phyloP scores from a whole-genome alignment of 2,329 filamentous ascomycete species.

The Diaporthe sp. region DNA sequence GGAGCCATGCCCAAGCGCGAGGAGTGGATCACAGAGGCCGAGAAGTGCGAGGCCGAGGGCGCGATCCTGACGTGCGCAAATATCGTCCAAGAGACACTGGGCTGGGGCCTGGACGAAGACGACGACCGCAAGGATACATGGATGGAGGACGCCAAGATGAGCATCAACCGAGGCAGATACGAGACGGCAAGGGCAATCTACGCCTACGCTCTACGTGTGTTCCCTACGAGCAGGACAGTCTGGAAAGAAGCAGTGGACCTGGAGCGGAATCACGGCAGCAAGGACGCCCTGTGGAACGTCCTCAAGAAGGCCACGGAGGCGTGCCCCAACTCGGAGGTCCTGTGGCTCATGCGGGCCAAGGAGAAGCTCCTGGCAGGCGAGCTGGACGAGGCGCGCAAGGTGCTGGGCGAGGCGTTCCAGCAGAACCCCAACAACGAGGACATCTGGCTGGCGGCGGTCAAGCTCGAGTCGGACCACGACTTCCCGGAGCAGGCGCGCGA shows the following conservation, averaged over 20 bases:
- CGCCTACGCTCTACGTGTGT: conserved; percentile 89
- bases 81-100: conserved; percentile 93
- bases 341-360: conserved; percentile 97
- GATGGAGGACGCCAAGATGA: conserved; percentile 91
- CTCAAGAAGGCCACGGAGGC: conserved; percentile 95
- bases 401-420: conserved; percentile 91
- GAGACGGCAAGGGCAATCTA: conserved; percentile 95
- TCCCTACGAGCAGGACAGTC: conserved; percentile 87
- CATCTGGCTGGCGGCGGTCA: conserved; percentile 96
- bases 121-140: conserved; percentile 96
- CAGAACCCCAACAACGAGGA: conserved; percentile 98
- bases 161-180: conserved; percentile 85
- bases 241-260: conserved; percentile 94
- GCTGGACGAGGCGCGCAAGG: conserved; percentile 86
- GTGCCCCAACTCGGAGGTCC: conserved; percentile 88
- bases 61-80: conserved; percentile 87
- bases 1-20: conserved; percentile 97
- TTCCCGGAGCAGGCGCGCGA: conserved; percentile 86
- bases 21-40: conserved; percentile 95
- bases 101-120: conserved; percentile 94
- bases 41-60: conserved; percentile 94
- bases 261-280: conserved; percentile 89
- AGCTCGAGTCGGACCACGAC: conserved; percentile 92
- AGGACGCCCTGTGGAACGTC: conserved; percentile 85
- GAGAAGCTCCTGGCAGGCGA: conserved; percentile 94